Evolutionary conservation across 2,329 filamentous ascomycete genomes (phyloP), one percentile per base, ranked within the genome.

Genomic region (Fusarium sp.): DNA sequence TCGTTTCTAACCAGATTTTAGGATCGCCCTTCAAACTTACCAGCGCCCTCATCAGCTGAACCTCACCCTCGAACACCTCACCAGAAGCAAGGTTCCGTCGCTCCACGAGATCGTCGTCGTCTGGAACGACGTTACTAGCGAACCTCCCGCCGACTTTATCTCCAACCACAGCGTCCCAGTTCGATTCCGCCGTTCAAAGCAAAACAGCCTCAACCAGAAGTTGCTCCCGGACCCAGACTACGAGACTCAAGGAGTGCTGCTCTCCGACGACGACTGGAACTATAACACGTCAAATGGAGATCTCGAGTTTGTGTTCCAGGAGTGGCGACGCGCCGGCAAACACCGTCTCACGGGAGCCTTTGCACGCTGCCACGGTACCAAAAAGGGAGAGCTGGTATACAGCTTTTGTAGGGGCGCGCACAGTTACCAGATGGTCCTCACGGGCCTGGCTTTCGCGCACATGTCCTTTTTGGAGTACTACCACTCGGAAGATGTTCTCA

Each of bases 251-350:
- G 80, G 77, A 21, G 74, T 81, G 16, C 73, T 81, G 7, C 68
- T 80, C 1, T 77, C 75, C 21, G 79, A 81, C 54, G 80, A 81
- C 57, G 79, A 81, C 57, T 77, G 80, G 47, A 78, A 77, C 62
- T 81, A 78, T 61, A 68, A 76, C 18, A 77, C 78, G 15, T 46
- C 63, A 9, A 9, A 3, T 0, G 80, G 43, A 1, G 53, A 81
- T 47, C 70, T 81, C 4, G 78, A 80, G 1, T 81, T 77, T 8
- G 78, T 74, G 8, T 81, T 81, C 63, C 78, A 81, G 46, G 69
- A 74, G 11, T 81, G 79, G 79, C 76, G 78, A 71, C 77, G 33
- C 70, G 77, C 29, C 75, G 79, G 41, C 69, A 70, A 24, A 53
- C 41, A 77, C 48, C 71, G 78, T 16, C 59, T 81, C 23, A 75